Base-by-base conservation (phyloP, 2,329 filamentous ascomycete species). In the Aspergillus tanneri region DNA sequence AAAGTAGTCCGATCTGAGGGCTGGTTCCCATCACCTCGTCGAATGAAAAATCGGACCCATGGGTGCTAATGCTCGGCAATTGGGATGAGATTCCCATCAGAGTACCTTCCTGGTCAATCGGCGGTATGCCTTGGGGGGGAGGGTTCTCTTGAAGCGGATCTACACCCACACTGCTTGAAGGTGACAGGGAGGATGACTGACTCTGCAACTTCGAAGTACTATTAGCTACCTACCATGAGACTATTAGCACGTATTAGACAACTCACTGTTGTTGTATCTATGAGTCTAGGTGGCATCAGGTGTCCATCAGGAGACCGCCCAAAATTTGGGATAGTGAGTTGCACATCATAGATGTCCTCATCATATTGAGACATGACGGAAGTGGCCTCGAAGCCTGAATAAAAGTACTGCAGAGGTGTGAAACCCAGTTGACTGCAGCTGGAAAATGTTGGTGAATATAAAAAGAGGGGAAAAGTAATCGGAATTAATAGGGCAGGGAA, bases 181-280 rank as follows among this genome's bases (percentile, higher is more conserved):
- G 25, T 7, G 46, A 52, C 12, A 45, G 16, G 2, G 37, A 32
- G 11, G 49, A 48, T 3, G 36, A 49, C 11, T 12, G 16, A 18
- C 30, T 35, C 12, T 38, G 25, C 7, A 37, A 18, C 48, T 50
- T 35, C 5, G 16, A 4, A 6, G 7, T n/a, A 27, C 9, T 12
- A n/a, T 50, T 25, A 50, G 38, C 9, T n/a, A 3, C 8, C 10
- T 36, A 23, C 8, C 14, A 4, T 5, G 3, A 11, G 1, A n/a
- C 9, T 5, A 19, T 18, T 3, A 16, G 1, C 10, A 22, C 5
- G 5, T 27, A 25, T n/a, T n/a, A 9, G 34, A 18, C 16, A 10
- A 37, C 43, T 7, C 14, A 50, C 48, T 4, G 30, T 37, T 21
- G 37, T 38, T 19, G 12, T 6, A 21, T 22, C 16, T 1, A 12